Conservation (phyloP, 495 filamentous ascomycete species). For the Lasiosphaeriaceae sp. region DNA sequence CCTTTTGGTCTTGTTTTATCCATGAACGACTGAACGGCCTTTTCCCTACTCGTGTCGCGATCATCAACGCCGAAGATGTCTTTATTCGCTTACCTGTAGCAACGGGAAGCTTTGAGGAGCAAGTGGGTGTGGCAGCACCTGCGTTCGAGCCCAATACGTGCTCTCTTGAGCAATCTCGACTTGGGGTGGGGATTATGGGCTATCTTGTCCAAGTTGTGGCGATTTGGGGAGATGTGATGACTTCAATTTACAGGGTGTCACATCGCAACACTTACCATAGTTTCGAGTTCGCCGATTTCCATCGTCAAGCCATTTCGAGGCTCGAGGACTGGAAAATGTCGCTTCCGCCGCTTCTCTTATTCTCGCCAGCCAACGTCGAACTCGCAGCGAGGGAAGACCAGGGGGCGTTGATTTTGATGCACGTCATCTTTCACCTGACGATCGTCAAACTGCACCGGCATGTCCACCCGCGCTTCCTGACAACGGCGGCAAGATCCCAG, state of each 20-base stretch:
- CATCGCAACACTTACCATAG: conserved; percentile 40
- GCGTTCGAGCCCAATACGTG: conserved; percentile 51
- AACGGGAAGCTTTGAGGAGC: conserved; percentile 54
- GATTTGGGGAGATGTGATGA: conserved; percentile 62
- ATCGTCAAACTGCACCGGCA: conserved; percentile 61
- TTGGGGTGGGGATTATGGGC: conserved; percentile 50
- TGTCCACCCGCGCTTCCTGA: conserved; percentile 22
- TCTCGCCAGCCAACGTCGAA: conserved; percentile 49
- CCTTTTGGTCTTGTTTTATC: conserved; percentile 64
- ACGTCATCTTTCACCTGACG: conserved; percentile 58
- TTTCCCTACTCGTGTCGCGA: conserved; percentile 43
- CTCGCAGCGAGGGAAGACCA: conserved; percentile 16
- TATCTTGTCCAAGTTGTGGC: conserved; percentile 57
- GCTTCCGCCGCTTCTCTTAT: conserved; percentile 41
- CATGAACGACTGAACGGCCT: conserved; percentile 60
- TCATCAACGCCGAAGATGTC: conserved; percentile 51
- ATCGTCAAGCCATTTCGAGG: conserved; percentile 42
- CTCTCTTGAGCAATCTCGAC: conserved; percentile 10
- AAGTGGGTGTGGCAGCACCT: conserved; percentile 48
- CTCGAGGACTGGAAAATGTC: conserved; percentile 50
- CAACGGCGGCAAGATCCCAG: background rate
- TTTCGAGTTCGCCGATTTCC: conserved; percentile 46
- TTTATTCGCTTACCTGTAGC: conserved; percentile 61
- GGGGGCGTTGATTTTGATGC: conserved; percentile 54
- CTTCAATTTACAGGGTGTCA: conserved; percentile 51